Evolutionary conservation across 768 basidiomycete genomes (phyloP), one percentile per base, ranked within the genome.

Genomic region (Russula lepida): DNA sequence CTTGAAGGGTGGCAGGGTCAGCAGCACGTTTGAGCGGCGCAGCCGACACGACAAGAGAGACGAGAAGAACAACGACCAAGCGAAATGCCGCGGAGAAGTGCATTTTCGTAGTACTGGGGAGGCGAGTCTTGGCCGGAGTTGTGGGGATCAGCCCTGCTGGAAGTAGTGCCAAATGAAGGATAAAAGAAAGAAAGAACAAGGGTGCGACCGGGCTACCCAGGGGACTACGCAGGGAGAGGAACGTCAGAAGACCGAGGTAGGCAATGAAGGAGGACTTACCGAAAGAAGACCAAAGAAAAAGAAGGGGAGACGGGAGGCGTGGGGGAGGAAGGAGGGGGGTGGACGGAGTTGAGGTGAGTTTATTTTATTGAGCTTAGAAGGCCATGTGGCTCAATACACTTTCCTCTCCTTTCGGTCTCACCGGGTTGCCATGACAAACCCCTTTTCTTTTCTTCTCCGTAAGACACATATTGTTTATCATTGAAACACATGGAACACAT

Each of bases 151-250:
- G 68, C 60, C 17, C 64, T 68, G 69, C 67, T 67, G 71, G 67
- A 50, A 49, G 50, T 43, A 46, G 56, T 39, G 27, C n/a, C 2
- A 19, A 49, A 67, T 59, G 15, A 37, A 37, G 15, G 6, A 37
- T 13, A 37, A 71, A 70, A 73, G 74, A 79, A 71, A 66, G 70
- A 75, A 47, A 37, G 68, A 72, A 76, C 74, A 79, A 76, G 80
- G 81, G 81, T 78, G 85, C 86, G 74, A 78, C 85, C 84, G 76
- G 84, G 85, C 85, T 82, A 79, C 84, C 85, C 80, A 78, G 76
- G 60, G 71, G 17, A 15, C 81, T 43, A 37, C 49, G 41, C 0
- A 23, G 32, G n/a, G n/a, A n/a, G 25, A 37, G 17, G 12, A 28
- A 12, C 1, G 6, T 56, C 28, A 51, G 46, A 15, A 43, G 27